Evolutionary conservation across 129 eudicot species (phyloP).

Genomic region (Dittrichia graveolens): DNA sequence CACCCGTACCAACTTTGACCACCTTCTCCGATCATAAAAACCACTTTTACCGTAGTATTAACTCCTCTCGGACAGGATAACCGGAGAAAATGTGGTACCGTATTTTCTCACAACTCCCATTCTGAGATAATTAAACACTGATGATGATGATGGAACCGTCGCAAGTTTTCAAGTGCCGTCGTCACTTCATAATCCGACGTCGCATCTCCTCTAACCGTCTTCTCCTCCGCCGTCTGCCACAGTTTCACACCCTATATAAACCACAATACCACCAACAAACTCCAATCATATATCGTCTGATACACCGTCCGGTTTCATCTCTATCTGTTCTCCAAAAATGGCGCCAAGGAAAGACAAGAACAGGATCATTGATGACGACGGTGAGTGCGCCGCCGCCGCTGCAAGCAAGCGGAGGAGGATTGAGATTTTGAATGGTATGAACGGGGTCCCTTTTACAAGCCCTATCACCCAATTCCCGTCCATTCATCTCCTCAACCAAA

Average conservation of each 20-base stretch:
- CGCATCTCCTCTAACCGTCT: constrained; percentile 20
- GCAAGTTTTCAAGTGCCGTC: constrained; percentile 19
- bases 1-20: no score
- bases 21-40: no score
- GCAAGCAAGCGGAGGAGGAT: constrained; percentile 30
- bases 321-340: not conserved
- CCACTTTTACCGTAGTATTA: no score
- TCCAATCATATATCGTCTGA: not conserved
- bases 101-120: not conserved
- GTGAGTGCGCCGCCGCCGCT: constrained; percentile 23
- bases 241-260: constrained; percentile 12
- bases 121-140: not conserved
- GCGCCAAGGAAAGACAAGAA: constrained; percentile 29
- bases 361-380: constrained; percentile 9
- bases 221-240: constrained; percentile 7
- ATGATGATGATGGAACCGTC: constrained; percentile 33
- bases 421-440: constrained; percentile 16
- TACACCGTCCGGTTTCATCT: not conserved
- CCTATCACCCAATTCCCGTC: constrained; percentile 31
- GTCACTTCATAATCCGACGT: constrained; percentile 25
- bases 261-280: not conserved
- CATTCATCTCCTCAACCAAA: constrained; percentile 22
- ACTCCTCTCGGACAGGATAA: no score
- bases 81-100: no score
- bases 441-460: constrained; percentile 25